Evolutionary conservation across 306 rosid species (phyloP).

Genomic region (Cucumis cinereus): DNA sequence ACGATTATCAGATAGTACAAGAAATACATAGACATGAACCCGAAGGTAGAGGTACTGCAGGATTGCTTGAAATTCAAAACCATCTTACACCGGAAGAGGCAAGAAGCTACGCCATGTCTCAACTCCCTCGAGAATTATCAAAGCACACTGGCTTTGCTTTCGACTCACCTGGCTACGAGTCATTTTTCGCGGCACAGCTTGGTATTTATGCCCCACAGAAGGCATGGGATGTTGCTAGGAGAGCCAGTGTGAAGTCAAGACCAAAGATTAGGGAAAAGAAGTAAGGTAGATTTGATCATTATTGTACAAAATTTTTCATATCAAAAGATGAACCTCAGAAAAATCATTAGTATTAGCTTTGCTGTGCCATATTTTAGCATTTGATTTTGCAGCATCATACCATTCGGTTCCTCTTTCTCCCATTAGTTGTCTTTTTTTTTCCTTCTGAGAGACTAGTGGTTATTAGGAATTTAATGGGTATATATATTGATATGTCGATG

Average conservation of each 20-base stretch:
- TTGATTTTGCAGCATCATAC: not conserved
- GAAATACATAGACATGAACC: constrained; percentile 72
- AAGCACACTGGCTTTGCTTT: constrained; percentile 94
- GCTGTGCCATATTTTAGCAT: constrained; percentile 15
- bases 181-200: constrained; percentile 76
- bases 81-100: constrained; percentile 59
- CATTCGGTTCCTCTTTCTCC: not conserved
- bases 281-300: constrained; percentile 22
- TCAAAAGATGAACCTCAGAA: not conserved
- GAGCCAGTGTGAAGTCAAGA: constrained; percentile 66
- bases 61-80: constrained; percentile 47
- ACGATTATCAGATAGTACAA: constrained; percentile 85
- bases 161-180: constrained; percentile 89
- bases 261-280: constrained; percentile 36
- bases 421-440: not conserved
- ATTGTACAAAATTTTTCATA: constrained; percentile 35
- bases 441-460: constrained; percentile 1
- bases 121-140: constrained; percentile 65
- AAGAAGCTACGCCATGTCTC: constrained; percentile 71
- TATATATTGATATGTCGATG: not conserved
- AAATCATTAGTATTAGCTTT: not conserved
- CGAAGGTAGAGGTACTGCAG: constrained; percentile 41
- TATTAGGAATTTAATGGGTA: not conserved
- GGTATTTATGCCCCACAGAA: constrained; percentile 74
- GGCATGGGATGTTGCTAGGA: constrained; percentile 95